Percentiles rank a stretch among this genome's conserved stretches.
These are phyloP conservation scores for Xylariaceae sp. DNA, from an alignment of 2,329 filamentous ascomycete species.

Conservation along the genomic window DNA sequence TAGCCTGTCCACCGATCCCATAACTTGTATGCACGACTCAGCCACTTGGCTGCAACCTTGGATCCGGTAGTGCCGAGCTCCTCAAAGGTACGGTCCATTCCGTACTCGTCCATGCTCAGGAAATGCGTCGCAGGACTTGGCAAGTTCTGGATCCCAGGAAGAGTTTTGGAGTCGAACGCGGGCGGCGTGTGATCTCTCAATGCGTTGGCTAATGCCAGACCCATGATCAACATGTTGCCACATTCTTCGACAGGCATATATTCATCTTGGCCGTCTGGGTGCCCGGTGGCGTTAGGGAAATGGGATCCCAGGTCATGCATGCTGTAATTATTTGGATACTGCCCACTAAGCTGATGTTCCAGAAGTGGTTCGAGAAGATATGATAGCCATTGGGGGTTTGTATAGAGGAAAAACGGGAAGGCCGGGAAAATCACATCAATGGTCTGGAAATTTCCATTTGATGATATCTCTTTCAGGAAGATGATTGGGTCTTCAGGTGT, in stretches of 20 bases:
- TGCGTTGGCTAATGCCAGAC: constrained; percentile 72
- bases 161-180: constrained; percentile 52
- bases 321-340: constrained; percentile 79
- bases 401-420: constrained; percentile 84
- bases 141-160: constrained; percentile 13
- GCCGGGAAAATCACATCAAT: constrained; percentile 86
- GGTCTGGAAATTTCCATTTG: constrained; percentile 80
- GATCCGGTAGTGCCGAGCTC: constrained; percentile 45
- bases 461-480: constrained; percentile 84
- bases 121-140: constrained; percentile 16
- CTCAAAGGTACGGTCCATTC: constrained; percentile 62
- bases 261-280: constrained; percentile 66
- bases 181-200: constrained; percentile 60
- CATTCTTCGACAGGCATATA: constrained; percentile 77
- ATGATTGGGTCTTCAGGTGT: constrained; percentile 69
- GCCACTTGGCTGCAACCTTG: constrained; percentile 39
- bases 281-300: constrained; percentile 76
- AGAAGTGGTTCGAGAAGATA: constrained; percentile 77
- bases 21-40: constrained; percentile 58
- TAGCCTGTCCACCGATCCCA: constrained; percentile 77
- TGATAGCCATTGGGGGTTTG: constrained; percentile 75
- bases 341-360: constrained; percentile 77
- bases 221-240: constrained; percentile 77
- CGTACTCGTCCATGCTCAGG: constrained; percentile 26
- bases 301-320: constrained; percentile 74